Percentiles rank a stretch among this genome's conserved stretches.
phyloP scores from a whole-genome alignment of 306 rosid genomes.

The Fragaria vesca region DNA sequence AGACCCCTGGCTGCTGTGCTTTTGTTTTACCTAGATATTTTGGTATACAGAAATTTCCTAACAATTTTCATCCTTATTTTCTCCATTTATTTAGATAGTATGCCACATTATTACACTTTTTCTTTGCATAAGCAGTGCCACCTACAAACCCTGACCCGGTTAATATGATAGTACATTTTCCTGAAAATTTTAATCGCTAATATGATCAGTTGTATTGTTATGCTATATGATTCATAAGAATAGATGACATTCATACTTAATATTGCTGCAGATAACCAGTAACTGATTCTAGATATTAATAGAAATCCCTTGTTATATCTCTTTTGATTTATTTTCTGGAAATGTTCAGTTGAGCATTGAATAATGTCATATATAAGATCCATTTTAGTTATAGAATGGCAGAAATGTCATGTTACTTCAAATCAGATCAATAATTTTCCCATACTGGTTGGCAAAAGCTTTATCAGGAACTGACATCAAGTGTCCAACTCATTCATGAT shows the following conservation, averaged over 20 bases:
- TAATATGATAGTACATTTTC: neutral
- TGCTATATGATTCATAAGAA: neutral
- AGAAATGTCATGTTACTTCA: neutral
- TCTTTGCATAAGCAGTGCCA: constrained; percentile 1
- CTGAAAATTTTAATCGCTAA: neutral
- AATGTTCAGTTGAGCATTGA: neutral
- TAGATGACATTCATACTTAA: neutral
- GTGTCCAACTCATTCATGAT: neutral
- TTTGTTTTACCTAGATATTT: constrained; percentile 55
- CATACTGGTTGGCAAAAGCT: neutral
- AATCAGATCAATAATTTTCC: neutral
- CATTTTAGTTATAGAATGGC: neutral
- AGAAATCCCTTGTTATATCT: neutral
- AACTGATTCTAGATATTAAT: neutral
- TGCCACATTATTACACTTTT: neutral
- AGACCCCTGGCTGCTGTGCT: constrained; percentile 61
- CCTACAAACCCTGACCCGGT: neutral
- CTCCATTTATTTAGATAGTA: constrained; percentile 1
- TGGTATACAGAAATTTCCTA: constrained; percentile 37
- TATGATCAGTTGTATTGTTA: neutral
- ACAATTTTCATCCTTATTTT: neutral
- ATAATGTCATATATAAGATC: neutral
- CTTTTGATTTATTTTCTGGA: neutral
- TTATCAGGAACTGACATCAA: neutral
- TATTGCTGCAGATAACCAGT: neutral